Percentiles rank a stretch among this genome's conserved stretches.
Conservation (phyloP, 805 yeast species). For the Pichia gijzeniarum region DNA sequence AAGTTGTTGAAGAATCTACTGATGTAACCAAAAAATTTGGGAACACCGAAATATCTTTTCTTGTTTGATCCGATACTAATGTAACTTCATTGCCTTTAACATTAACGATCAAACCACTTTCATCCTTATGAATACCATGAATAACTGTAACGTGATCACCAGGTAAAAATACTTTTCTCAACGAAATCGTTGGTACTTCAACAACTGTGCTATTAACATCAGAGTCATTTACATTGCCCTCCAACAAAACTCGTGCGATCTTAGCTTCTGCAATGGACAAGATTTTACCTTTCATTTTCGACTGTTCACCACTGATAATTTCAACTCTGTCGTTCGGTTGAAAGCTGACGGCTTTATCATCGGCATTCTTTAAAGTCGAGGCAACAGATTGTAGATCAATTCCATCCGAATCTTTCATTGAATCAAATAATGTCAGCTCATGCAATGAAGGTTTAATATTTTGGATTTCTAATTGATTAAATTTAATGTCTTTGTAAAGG, state of each 20-base stretch:
- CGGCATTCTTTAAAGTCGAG: constrained; percentile 66
- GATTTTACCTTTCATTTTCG: constrained; percentile 80
- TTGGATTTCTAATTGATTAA: constrained; percentile 74
- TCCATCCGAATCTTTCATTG: constrained; percentile 49
- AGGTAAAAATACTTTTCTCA: constrained; percentile 77
- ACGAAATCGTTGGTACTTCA: constrained; percentile 74
- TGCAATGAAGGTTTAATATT: constrained; percentile 79
- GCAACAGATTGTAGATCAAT: constrained; percentile 84
- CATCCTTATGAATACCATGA: constrained; percentile 87
- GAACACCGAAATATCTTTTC: constrained; percentile 84
- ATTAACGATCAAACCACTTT: constrained; percentile 88
- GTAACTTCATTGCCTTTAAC: constrained; percentile 82
- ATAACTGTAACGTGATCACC: constrained; percentile 96
- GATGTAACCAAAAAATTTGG: constrained; percentile 88
- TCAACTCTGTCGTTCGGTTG: constrained; percentile 95
- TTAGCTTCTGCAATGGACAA: constrained; percentile 52
- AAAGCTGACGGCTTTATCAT: constrained; percentile 52
- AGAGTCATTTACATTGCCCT: constrained; percentile 47
- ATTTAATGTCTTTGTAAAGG: constrained; percentile 76
- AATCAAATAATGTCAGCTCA: constrained; percentile 76
- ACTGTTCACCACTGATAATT: constrained; percentile 87
- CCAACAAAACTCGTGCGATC: constrained; percentile 45
- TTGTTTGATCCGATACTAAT: constrained; percentile 81
- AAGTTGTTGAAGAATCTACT: constrained; percentile 68
- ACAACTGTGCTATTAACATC: constrained; percentile 49